Base-by-base conservation (phyloP, 441 rosid species). In the Erodium moschatum region DNA sequence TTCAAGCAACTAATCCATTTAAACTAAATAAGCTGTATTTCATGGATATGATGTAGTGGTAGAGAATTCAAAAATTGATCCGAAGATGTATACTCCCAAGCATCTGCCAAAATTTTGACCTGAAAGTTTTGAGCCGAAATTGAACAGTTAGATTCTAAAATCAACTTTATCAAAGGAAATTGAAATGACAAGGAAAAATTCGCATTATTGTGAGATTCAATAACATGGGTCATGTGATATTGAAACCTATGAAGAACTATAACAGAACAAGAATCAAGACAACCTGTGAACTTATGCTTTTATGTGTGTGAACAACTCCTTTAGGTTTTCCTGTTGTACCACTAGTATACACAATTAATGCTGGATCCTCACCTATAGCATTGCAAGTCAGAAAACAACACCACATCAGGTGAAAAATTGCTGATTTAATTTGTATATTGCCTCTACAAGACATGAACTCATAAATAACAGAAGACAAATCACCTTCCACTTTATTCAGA, bases 301-400 rank as follows among this genome's bases (percentile, higher is more conserved):
- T 85, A 77, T 91, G 99, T 0, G 97, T 91, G 74, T 94, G 99
- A 69, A 94, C 90, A 71, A 85, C 97, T 68, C 97, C 99, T 82
- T 94, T 94, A 44, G 99, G 99, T 79, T 86, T 94, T 66, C 99
- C 99, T 9, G 99, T 91, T 69, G 99, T 94, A 70, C 99, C 99
- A 79, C 99, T 94, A 7, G 99, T 94, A 79, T 94, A 94, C 64
- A 91, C 79, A 67, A 94, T 82, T 72, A 94, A 76, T 12, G 99
- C 97, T 56, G 99, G 99, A 73, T 89, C 78, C 66, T 86, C 89
- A 79, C 76, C 97, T 89, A 81, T 69, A 77, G 19, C 74, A 78
- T 48, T 9, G 64, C 54, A 50, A 21, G 66, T 64, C 64, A 76
- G 67, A 33, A 64, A 66, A 68, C 48, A 6, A 70, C 29, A 33